Conservation (phyloP, 73 alveolate genomes). For the Tetrahymena thermophila region DNA sequence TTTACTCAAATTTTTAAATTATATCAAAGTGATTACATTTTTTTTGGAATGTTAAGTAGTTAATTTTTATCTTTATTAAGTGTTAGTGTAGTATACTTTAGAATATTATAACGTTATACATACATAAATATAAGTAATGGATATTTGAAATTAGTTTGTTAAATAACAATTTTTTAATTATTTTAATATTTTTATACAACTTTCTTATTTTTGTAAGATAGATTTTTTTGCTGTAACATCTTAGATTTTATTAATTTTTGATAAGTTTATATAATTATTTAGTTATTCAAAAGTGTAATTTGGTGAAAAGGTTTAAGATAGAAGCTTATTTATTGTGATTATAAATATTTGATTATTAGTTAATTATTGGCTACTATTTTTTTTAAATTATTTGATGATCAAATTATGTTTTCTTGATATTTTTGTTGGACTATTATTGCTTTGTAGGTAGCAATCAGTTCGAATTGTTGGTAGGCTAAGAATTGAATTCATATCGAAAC, state of each 20-base stretch:
- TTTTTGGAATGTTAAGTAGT: too few relatives aligned
- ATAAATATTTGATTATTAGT: not conserved
- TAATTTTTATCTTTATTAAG: too few relatives aligned
- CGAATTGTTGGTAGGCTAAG: not conserved
- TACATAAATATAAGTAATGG: too few relatives aligned
- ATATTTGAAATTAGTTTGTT: not conserved
- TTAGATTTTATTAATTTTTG: not conserved
- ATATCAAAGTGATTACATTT: too few relatives aligned
- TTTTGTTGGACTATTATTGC: too few relatives aligned
- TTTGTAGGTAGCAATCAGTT: not conserved
- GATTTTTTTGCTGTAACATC: too few relatives aligned
- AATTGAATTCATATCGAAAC: too few relatives aligned
- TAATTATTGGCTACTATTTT: not conserved
- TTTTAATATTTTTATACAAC: not conserved
- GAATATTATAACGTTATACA: too few relatives aligned
- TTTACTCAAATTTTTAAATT: too few relatives aligned
- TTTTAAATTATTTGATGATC: too few relatives aligned
- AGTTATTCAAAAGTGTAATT: not conserved
- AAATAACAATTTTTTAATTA: not conserved
- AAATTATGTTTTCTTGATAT: too few relatives aligned
- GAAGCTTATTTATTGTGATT: not conserved
- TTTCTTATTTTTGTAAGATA: not conserved
- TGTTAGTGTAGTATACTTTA: not conserved
- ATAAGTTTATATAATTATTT: not conserved
- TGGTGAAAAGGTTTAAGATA: not conserved